Conservation (phyloP, 805 yeast species). For the Lipomyces mesembrius region DNA sequence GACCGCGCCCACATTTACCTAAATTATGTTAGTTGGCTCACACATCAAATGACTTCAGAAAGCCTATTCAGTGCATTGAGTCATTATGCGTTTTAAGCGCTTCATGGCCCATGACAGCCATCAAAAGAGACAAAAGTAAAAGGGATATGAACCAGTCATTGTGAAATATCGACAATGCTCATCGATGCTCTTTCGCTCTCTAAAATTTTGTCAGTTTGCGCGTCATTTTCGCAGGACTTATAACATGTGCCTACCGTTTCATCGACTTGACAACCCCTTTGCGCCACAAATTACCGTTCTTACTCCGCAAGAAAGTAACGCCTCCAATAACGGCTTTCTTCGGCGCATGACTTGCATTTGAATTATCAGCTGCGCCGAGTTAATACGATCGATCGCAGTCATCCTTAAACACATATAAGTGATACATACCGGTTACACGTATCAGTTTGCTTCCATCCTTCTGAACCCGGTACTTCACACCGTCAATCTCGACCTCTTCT, state of each 20-base stretch:
- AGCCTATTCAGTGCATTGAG: conserved; percentile 9
- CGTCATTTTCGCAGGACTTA: neutral
- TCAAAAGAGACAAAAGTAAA: conserved; percentile 6
- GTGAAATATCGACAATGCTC: conserved; percentile 43
- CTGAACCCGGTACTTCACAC: conserved; percentile 37
- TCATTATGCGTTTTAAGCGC: neutral
- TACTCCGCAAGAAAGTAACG: conserved; percentile 38
- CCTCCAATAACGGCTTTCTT: conserved; percentile 40
- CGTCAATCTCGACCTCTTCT: conserved; percentile 38
- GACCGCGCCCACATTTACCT: conserved; percentile 61
- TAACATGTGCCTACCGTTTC: conserved; percentile 12
- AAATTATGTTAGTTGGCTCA: conserved; percentile 19
- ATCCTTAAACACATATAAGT: neutral
- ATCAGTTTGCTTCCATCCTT: conserved; percentile 40
- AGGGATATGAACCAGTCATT: conserved; percentile 39
- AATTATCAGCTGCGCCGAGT: conserved; percentile 11
- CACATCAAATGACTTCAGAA: neutral
- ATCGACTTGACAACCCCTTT: conserved; percentile 32
- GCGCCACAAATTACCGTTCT: conserved; percentile 36
- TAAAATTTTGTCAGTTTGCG: too few relatives aligned
- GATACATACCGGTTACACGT: conserved; percentile 20
- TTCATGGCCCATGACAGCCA: neutral
- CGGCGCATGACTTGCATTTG: conserved; percentile 30
- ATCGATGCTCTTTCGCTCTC: conserved; percentile 28
- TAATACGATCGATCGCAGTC: neutral